Evolutionary conservation across 306 rosid genomes (phyloP).

Genomic region (Begonia fuchsioides): DNA sequence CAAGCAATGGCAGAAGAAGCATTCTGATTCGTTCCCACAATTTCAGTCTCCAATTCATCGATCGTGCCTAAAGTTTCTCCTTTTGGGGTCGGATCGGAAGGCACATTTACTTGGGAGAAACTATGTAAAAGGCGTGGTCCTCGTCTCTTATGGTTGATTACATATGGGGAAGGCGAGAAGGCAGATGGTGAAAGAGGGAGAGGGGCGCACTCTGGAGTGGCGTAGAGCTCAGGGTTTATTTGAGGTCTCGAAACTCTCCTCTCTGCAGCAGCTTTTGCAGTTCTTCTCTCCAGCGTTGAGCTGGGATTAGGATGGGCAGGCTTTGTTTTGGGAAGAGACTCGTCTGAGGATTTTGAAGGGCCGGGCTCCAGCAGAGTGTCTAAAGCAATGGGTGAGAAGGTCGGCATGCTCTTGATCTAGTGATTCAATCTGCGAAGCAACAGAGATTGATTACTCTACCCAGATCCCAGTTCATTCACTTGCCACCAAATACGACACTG

Average conservation of each 20-base stretch:
- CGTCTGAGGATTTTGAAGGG: constrained; percentile 49
- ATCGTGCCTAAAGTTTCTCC: constrained; percentile 14
- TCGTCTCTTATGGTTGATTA: constrained; percentile 87
- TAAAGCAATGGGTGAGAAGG: constrained; percentile 65
- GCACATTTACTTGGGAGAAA: constrained; percentile 43
- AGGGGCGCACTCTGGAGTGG: constrained; percentile 74
- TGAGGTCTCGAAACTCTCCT: constrained; percentile 43
- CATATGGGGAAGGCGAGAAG: constrained; percentile 81
- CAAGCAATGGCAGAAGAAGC: constrained; percentile 17
- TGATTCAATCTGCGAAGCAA: not conserved
- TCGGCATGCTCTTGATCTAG: constrained; percentile 56
- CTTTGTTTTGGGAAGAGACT: constrained; percentile 37
- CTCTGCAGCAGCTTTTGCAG: constrained; percentile 19
- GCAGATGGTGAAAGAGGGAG: constrained; percentile 78
- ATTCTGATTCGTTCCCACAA: constrained; percentile 25
- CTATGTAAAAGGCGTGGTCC: constrained; percentile 82
- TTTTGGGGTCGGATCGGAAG: constrained; percentile 9
- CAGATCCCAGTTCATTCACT: too few species aligned
- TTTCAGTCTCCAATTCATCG: constrained; percentile 18
- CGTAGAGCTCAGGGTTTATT: constrained; percentile 67
- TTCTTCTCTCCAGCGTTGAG: constrained; percentile 41
- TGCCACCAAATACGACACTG: too few species aligned
- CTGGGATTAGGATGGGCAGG: constrained; percentile 25
- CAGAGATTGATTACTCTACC: too few species aligned
- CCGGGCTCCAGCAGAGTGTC: constrained; percentile 80